Conservation (phyloP, 1,139 yeast species). For the Saccharomyces hybrid region DNA sequence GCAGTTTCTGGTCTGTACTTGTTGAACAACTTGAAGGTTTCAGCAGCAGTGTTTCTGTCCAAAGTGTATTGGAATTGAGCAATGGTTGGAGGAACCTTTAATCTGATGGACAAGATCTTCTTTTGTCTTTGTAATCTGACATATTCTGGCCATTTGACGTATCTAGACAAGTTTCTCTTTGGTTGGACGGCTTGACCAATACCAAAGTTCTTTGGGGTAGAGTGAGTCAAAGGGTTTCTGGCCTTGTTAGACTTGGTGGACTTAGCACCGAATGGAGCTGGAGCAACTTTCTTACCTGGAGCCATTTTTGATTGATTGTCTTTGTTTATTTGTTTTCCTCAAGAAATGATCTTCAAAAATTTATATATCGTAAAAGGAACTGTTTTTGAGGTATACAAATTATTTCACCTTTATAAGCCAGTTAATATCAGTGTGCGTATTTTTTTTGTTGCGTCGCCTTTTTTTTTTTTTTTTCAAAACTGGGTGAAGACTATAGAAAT, state of each 20-base stretch:
- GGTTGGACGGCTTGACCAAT: slow-evolving; percentile 94
- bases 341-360: background rate
- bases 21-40: slow-evolving; percentile 92
- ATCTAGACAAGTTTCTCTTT: slow-evolving; percentile 90
- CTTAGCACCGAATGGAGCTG: slow-evolving; percentile 68
- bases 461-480: background rate
- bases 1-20: slow-evolving; percentile 97
- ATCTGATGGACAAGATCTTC: slow-evolving; percentile 88
- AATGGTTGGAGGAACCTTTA: slow-evolving; percentile 97
- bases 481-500: background rate
- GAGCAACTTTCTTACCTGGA: slow-evolving; percentile 79
- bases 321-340: background rate
- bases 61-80: slow-evolving; percentile 91
- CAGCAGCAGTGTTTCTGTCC: slow-evolving; percentile 97
- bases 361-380: background rate
- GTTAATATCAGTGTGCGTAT: background rate
- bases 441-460: background rate
- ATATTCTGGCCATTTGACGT: slow-evolving; percentile 97
- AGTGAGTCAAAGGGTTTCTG: slow-evolving; percentile 72
- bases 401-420: background rate
- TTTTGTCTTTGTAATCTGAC: slow-evolving; percentile 96
- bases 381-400: background rate
- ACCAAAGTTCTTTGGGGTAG: slow-evolving; percentile 91
- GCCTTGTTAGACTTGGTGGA: slow-evolving; percentile 38
- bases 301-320: slow-evolving; percentile 38